Conservation (phyloP, 2,329 filamentous ascomycete genomes). For the Anthostomella pinea region DNA sequence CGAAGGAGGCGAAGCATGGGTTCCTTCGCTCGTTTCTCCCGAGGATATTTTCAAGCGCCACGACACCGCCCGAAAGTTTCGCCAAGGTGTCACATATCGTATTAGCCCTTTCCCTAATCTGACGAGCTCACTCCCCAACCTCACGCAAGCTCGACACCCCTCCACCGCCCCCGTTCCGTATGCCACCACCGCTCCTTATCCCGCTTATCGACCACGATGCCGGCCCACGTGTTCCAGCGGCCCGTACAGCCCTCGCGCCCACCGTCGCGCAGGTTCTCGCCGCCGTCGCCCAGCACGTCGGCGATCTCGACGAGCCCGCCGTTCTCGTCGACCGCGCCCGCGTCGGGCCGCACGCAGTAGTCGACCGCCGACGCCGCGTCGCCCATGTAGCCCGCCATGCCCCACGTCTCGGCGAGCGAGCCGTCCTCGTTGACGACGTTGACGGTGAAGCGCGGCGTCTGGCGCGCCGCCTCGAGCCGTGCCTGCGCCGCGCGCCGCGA, state of each 20-base stretch:
- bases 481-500: constrained; percentile 64
- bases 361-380: constrained; percentile 54
- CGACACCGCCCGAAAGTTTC: too few relatives aligned
- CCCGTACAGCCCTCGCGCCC: constrained; percentile 42
- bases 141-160: constrained; percentile 20
- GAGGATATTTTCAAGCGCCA: too few relatives aligned
- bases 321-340: constrained; percentile 52
- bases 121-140: too few relatives aligned
- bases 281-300: constrained; percentile 47
- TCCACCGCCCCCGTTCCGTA: constrained; percentile 47
- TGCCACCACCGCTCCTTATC: constrained; percentile 52
- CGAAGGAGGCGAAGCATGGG: too few relatives aligned
- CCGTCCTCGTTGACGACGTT: constrained; percentile 55
- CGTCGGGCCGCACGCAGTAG: constrained; percentile 60
- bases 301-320: constrained; percentile 53
- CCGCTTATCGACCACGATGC: constrained; percentile 36
- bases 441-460: constrained; percentile 53
- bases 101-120: background rate
- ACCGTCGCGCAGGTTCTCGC: constrained; percentile 39
- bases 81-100: too few relatives aligned
- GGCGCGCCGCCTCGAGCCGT: constrained; percentile 58
- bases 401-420: constrained; percentile 48
- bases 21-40: too few relatives aligned
- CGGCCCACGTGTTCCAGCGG: constrained; percentile 41
- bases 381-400: constrained; percentile 62